Evolutionary conservation across 1,284 basidiomycete species (phyloP).

Genomic region (Megacollybia platyphylla): DNA sequence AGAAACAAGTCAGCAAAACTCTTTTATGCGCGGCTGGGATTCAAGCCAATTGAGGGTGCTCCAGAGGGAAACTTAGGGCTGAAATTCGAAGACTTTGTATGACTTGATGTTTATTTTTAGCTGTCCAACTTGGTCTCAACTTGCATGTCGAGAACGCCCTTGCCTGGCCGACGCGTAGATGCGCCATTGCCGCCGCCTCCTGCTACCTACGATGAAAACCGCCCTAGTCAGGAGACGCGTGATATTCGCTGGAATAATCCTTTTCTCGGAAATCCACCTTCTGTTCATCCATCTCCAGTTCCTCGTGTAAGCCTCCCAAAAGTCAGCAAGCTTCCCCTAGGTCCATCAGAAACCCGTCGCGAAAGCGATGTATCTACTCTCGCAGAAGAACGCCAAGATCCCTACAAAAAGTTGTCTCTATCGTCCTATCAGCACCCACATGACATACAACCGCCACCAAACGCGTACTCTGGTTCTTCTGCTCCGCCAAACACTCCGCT

Average conservation of each 20-base stretch:
- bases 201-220: not conserved
- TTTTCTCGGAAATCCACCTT: not conserved
- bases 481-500: slow-evolving; percentile 6
- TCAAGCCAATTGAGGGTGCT: slow-evolving; percentile 35
- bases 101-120: not conserved
- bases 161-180: not conserved
- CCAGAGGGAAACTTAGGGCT: slow-evolving; percentile 33
- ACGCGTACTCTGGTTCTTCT: slow-evolving; percentile 19
- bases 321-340: not conserved
- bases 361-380: not conserved
- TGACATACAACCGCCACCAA: slow-evolving; percentile 38
- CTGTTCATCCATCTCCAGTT: not conserved
- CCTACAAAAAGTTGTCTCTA: slow-evolving; percentile 27
- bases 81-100: slow-evolving; percentile 26
- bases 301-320: not conserved
- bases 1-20: slow-evolving; percentile 39
- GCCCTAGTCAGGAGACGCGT: not conserved
- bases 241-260: slow-evolving; percentile 2
- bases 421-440: slow-evolving; percentile 48
- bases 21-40: slow-evolving; percentile 48
- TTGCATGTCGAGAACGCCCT: not conserved
- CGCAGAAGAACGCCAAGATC: slow-evolving; percentile 11
- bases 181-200: not conserved
- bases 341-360: not conserved
- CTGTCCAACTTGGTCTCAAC: not conserved